Evolutionary conservation across 2,329 filamentous ascomycete genomes (phyloP).

Genomic region (Whalleya microplaca): DNA sequence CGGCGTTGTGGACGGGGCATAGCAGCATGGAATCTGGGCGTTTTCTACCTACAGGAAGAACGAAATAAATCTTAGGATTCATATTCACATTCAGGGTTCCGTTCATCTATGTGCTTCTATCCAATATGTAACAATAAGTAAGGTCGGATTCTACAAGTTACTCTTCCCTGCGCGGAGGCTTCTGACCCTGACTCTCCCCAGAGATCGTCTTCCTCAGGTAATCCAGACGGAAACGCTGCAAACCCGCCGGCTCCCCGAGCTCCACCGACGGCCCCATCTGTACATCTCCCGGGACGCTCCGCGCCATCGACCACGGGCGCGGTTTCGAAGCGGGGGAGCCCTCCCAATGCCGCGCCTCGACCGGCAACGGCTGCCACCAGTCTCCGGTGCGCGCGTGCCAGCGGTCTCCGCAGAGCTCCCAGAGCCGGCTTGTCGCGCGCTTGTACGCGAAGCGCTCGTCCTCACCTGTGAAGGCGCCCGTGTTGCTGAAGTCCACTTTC

Average conservation of each 20-base stretch:
- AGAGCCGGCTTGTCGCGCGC: slow-evolving; percentile 74
- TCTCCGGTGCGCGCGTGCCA: slow-evolving; percentile 69
- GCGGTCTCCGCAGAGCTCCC: slow-evolving; percentile 75
- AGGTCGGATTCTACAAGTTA: not conserved
- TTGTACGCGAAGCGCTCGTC: slow-evolving; percentile 84
- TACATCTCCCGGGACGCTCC: slow-evolving; percentile 38
- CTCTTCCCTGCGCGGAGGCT: slow-evolving; percentile 1
- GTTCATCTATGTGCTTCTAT: slow-evolving; percentile 11
- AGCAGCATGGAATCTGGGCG: slow-evolving; percentile 29
- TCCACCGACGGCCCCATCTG: slow-evolving; percentile 45
- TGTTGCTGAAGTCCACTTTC: slow-evolving; percentile 68
- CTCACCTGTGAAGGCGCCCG: slow-evolving; percentile 73
- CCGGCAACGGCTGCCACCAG: slow-evolving; percentile 72
- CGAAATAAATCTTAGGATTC: not conserved
- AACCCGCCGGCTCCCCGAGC: slow-evolving; percentile 48
- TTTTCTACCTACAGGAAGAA: slow-evolving; percentile 9
- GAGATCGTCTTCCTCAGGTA: slow-evolving; percentile 27
- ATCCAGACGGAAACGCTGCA: slow-evolving; percentile 41
- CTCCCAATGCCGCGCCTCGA: slow-evolving; percentile 71
- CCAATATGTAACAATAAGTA: slow-evolving; percentile 4
- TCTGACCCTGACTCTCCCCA: not conserved
- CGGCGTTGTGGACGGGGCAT: slow-evolving; percentile 22
- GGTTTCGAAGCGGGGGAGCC: slow-evolving; percentile 27
- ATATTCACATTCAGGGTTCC: slow-evolving; percentile 5
- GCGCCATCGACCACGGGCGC: slow-evolving; percentile 17